phyloP scores from a whole-genome alignment of 1,284 basidiomycete genomes.

The Malassezia arunalokei region DNA sequence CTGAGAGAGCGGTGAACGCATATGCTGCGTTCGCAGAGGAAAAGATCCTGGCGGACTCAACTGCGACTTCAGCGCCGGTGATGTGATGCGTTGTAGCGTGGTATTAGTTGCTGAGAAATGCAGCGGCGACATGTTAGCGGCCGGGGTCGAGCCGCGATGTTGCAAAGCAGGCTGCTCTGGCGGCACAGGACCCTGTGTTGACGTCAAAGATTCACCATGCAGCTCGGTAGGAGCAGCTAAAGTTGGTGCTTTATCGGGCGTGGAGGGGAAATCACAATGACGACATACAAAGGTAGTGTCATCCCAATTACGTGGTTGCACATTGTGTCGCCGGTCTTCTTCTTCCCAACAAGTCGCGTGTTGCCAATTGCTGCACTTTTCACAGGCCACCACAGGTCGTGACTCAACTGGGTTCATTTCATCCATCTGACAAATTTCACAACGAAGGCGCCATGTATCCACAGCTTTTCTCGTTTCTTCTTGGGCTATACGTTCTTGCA shows the following conservation, averaged over 20 bases:
- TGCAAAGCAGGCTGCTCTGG: too few species aligned
- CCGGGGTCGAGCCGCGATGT: too few species aligned
- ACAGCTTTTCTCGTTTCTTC: constrained; percentile 26
- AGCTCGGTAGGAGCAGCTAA: too few species aligned
- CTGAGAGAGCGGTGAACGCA: neutral
- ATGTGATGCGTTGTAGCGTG: neutral
- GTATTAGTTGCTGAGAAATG: neutral
- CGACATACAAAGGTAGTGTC: constrained; percentile 30
- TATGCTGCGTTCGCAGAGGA: neutral
- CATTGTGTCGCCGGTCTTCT: constrained; percentile 23
- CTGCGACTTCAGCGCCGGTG: neutral
- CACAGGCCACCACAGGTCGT: constrained; percentile 64
- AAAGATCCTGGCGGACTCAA: neutral
- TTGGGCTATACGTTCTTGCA: constrained; percentile 20
- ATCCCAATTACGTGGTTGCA: constrained; percentile 24
- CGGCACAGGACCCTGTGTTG: too few species aligned
- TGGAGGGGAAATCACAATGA: constrained; percentile 12
- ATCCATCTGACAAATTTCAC: constrained; percentile 62
- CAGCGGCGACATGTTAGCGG: too few species aligned
- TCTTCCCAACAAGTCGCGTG: constrained; percentile 44
- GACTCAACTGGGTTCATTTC: constrained; percentile 60
- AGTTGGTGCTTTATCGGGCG: too few species aligned
- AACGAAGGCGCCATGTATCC: constrained; percentile 62
- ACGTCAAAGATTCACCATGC: too few species aligned
- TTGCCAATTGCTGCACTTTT: constrained; percentile 61